A percentile compares a stretch with the other conserved stretches of the same genome.
Evolutionary conservation across 2,329 filamentous ascomycete genomes (phyloP).

Genomic region (Fusarium sp.): DNA sequence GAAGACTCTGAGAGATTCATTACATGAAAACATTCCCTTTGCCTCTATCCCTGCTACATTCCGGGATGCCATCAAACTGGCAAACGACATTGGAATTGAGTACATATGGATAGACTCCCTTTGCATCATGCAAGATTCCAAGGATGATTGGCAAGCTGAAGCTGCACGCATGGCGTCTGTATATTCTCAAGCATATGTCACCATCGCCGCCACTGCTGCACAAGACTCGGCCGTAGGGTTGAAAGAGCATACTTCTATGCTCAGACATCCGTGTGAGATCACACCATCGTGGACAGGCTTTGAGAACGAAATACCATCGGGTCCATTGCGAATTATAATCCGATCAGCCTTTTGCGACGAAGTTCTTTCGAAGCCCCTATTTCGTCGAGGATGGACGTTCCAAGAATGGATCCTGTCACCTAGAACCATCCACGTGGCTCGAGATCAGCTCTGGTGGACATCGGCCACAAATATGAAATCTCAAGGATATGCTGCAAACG

Average conservation of each 20-base stretch:
- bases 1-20: background rate
- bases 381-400: conserved; percentile 37
- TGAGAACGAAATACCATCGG: conserved; percentile 10
- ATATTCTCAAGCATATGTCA: conserved; percentile 32
- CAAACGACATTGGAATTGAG: conserved; percentile 15
- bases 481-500: conserved; percentile 26
- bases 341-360: conserved; percentile 28
- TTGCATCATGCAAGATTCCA: conserved; percentile 39
- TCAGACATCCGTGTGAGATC: conserved; percentile 31
- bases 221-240: conserved; percentile 32
- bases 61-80: conserved; percentile 29
- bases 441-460: conserved; percentile 41
- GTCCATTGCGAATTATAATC: conserved; percentile 27
- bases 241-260: conserved; percentile 16
- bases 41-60: conserved; percentile 29
- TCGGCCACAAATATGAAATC: conserved; percentile 24
- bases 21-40: conserved; percentile 19
- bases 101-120: conserved; percentile 41
- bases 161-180: conserved; percentile 38
- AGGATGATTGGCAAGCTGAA: conserved; percentile 36
- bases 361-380: conserved; percentile 31
- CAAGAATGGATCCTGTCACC: conserved; percentile 38
- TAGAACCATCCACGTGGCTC: conserved; percentile 34
- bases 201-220: conserved; percentile 33
- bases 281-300: conserved; percentile 31